Percentiles rank a stretch among this genome's conserved stretches.
These are phyloP conservation scores for Dactylellina parvicollis DNA, from an alignment of 2,329 filamentous ascomycete species.

Conservation along the genomic window DNA sequence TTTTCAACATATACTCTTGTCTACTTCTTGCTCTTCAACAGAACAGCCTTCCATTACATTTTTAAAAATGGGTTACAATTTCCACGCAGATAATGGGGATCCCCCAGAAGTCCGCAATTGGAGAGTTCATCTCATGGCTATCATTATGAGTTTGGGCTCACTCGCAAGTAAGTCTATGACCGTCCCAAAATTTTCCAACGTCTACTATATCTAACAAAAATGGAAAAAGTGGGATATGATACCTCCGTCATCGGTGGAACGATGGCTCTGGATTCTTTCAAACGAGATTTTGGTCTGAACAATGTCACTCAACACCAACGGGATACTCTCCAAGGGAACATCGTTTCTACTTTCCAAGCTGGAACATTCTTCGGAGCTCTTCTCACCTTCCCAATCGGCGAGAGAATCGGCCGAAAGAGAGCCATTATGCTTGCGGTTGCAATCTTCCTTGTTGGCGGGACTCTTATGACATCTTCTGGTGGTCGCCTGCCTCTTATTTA, in stretches of 20 bases:
- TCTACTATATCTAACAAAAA: background rate
- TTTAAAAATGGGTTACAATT: slow-evolving; percentile 19
- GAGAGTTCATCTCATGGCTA: slow-evolving; percentile 42
- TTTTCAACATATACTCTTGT: background rate
- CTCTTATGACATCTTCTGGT: slow-evolving; percentile 54
- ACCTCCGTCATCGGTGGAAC: slow-evolving; percentile 83
- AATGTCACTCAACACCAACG: slow-evolving; percentile 22
- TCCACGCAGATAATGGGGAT: slow-evolving; percentile 32
- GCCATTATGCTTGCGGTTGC: slow-evolving; percentile 64
- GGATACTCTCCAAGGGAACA: slow-evolving; percentile 63
- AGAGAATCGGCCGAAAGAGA: slow-evolving; percentile 65
- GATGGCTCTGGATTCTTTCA: slow-evolving; percentile 75
- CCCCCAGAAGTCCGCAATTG: slow-evolving; percentile 34
- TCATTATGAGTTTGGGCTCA: slow-evolving; percentile 44
- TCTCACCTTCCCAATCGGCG: slow-evolving; percentile 64
- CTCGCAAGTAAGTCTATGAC: slow-evolving; percentile 28
- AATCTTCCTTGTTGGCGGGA: slow-evolving; percentile 64
- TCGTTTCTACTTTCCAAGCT: slow-evolving; percentile 62
- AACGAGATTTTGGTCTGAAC: slow-evolving; percentile 72
- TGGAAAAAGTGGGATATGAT: slow-evolving; percentile 62
- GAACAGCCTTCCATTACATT: background rate
- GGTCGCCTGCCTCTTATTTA: slow-evolving; percentile 66
- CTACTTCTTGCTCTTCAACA: slow-evolving; percentile 4
- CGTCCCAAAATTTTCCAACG: background rate
- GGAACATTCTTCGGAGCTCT: slow-evolving; percentile 63